phyloP scores from a whole-genome alignment of 83 land plant species.

The Isoetes engelmannii region DNA sequence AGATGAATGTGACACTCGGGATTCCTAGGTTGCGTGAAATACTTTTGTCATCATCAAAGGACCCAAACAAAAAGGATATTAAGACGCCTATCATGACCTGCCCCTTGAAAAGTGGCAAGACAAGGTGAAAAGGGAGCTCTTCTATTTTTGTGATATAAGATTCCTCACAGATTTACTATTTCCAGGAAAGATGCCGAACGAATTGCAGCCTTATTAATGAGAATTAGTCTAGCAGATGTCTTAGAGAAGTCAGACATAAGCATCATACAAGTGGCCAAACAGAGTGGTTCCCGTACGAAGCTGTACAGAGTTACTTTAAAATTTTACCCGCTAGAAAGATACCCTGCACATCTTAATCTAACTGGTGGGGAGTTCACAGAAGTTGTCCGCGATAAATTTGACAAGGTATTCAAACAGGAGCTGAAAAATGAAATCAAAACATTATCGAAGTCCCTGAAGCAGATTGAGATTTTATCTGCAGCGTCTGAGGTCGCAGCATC shows the following conservation, averaged over 20 bases:
- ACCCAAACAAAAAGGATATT: constrained; percentile 18
- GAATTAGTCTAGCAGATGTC: constrained; percentile 56
- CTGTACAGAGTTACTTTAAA: constrained; percentile 57
- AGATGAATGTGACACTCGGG: constrained; percentile 95
- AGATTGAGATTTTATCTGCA: constrained; percentile 29
- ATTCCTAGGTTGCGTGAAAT: constrained; percentile 94
- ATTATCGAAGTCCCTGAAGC: constrained; percentile 8
- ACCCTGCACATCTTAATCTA: constrained; percentile 42
- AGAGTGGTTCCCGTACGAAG: constrained; percentile 16
- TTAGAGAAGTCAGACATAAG: constrained; percentile 63
- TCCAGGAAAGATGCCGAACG: constrained; percentile 69
- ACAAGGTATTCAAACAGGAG: constrained; percentile 42
- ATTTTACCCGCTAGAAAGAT: constrained; percentile 38
- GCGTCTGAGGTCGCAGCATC: constrained; percentile 14
- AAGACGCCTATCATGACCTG: constrained; percentile 92
- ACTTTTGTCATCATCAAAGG: constrained; percentile 60
- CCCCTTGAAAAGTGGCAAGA: constrained; percentile 50
- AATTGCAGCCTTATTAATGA: constrained; percentile 57
- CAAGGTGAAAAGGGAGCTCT: constrained; percentile 38
- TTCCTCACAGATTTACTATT: background rate
- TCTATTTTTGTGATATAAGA: background rate
- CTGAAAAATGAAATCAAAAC: constrained; percentile 34
- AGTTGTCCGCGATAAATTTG: constrained; percentile 29
- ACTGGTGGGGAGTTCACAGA: constrained; percentile 37
- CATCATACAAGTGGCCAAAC: constrained; percentile 42